Base-by-base conservation (phyloP, 352 stramenopile species). In the Phytopythium mirpurense region DNA sequence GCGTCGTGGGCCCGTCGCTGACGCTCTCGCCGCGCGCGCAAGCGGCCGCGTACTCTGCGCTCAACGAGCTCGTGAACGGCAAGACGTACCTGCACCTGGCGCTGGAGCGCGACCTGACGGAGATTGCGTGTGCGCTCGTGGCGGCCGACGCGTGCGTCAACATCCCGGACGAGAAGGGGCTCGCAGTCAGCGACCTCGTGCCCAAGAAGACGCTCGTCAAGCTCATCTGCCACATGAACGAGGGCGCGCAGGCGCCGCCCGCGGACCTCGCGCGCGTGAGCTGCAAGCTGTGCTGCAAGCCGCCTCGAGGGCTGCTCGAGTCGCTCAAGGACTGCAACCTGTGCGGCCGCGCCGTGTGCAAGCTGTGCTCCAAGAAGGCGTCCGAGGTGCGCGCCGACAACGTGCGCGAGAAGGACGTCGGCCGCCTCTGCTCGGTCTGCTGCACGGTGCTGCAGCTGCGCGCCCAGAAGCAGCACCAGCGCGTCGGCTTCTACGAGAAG, bases 41-140 rank as follows among this genome's bases (percentile, higher is more conserved):
- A 11, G 2, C 21, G 24, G 42, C 15, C 14, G 6, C 42, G 14
- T 48, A 48, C 42, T 34, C 31, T 19, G 44, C 70, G 27, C 59
- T 92, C 21, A 90, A 92, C 50, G 70, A 84, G 37, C 69, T 89
- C 9, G 56, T 87, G 43, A 88, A 87, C 48, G 82, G 75, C 56
- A 84, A 74, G 41, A 94, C 83, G 58, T 94, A 92, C 54, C 61
- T 94, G 49, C 83, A 94, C 62, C 86, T 94, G 81, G 79, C 82
- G 6, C 66, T 88, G 26, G 81, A 90, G 46, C 74, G 68, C 50
- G 70, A 77, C 43, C 50, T 89, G 50, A 63, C 79, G 9, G 79
- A 89, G 46, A 89, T 92, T 19, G 79, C 67, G 1, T 59, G 74
- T 23, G 74, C 80, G 42, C 64, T 94, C 32, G 75, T 93, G 48